phyloP scores from a whole-genome alignment of 164 flowering plant genomes.

The Aristolochia fimbriata region DNA sequence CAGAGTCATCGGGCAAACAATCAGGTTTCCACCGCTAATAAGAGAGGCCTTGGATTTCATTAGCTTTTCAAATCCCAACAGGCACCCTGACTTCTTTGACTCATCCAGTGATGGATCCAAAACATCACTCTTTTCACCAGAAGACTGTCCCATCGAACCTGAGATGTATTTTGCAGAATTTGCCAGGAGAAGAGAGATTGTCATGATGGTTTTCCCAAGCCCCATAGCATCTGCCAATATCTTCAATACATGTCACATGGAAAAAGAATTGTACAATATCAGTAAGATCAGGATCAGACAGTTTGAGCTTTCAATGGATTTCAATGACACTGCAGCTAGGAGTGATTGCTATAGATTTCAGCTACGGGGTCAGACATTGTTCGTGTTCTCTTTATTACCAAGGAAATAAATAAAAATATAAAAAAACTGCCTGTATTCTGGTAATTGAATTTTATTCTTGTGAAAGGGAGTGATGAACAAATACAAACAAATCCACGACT shows the following conservation, averaged over 20 bases:
- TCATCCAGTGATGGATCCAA: slow-evolving; percentile 29
- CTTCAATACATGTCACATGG: slow-evolving; percentile 34
- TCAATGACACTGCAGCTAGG: no score
- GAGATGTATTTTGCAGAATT: slow-evolving; percentile 47
- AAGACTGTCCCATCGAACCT: slow-evolving; percentile 19
- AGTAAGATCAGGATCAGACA: neutral
- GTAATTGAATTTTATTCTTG: no score
- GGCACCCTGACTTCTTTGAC: slow-evolving; percentile 29
- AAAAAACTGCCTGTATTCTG: no score
- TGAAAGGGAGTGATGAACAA: no score
- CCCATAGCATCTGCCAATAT: slow-evolving; percentile 99
- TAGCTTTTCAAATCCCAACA: slow-evolving; percentile 51
- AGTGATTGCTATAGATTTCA: no score
- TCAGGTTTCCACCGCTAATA: slow-evolving; percentile 63
- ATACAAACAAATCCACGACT: no score
- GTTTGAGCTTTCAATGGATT: no score
- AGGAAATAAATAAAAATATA: no score
- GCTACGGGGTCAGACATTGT: no score
- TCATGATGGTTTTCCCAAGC: slow-evolving; percentile 97
- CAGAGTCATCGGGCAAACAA: slow-evolving; percentile 93
- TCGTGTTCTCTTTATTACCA: no score
- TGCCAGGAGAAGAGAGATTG: slow-evolving; percentile 74
- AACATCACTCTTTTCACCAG: slow-evolving; percentile 26
- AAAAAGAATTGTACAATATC: slow-evolving; percentile 2
- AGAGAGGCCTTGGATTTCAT: slow-evolving; percentile 35